A percentile compares a stretch with the other conserved stretches of the same genome.
Conservation (phyloP, 139 green algal species). For the Chlamydomonas urium region DNA sequence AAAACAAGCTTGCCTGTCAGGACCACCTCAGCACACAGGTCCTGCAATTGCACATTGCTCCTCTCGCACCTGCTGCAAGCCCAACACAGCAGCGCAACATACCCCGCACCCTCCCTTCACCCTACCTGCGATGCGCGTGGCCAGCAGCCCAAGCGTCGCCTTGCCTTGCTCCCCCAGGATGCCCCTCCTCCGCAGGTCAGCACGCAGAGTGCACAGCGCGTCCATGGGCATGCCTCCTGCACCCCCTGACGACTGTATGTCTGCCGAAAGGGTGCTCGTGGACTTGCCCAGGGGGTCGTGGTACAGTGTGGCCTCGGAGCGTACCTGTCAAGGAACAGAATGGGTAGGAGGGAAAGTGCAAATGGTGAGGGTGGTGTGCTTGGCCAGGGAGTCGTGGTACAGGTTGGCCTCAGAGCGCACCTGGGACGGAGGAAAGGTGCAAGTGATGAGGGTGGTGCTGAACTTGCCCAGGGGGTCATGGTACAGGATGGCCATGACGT, state of each 20-base stretch:
- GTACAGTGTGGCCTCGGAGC: conserved; percentile 44
- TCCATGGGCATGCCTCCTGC: background rate
- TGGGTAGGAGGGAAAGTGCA: no score
- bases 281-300: conserved; percentile 38
- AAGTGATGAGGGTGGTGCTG: conserved; percentile 39
- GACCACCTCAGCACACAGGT: background rate
- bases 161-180: background rate
- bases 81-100: no score
- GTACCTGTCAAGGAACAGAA: no score
- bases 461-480: conserved; percentile 35
- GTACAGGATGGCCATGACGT: conserved; percentile 33
- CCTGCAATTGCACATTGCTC: background rate
- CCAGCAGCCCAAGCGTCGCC: conserved; percentile 8
- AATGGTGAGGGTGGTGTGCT: background rate
- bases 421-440: no score
- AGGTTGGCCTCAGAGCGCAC: background rate
- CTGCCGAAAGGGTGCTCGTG: conserved; percentile 42
- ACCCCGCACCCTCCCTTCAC: no score
- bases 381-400: background rate
- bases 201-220: conserved; percentile 7
- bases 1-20: background rate
- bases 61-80: background rate
- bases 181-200: conserved; percentile 15
- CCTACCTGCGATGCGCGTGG: conserved; percentile 20
- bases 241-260: conserved; percentile 24